phyloP scores from a whole-genome alignment of 148 eudicot genomes.

The Hydrangea macrophylla region DNA sequence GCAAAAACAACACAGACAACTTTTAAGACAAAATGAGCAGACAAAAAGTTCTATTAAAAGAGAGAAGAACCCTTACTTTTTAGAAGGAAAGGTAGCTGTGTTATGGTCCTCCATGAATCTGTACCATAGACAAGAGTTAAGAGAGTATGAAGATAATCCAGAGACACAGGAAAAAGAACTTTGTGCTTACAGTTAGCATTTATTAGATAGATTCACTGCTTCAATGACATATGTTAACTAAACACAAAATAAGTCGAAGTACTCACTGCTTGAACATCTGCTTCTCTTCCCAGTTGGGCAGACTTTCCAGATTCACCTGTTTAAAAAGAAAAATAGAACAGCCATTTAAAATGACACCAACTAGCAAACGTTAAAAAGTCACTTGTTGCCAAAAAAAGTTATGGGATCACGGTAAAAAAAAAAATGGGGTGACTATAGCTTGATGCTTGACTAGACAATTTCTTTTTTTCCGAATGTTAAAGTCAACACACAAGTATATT shows the following conservation, averaged over 20 bases:
- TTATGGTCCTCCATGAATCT: conserved; percentile 99
- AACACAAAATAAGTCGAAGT: conserved; percentile 3
- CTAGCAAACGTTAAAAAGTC: neutral
- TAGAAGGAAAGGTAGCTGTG: conserved; percentile 91
- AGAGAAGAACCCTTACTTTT: conserved; percentile 60
- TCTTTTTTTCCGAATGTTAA: neutral
- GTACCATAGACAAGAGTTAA: conserved; percentile 16
- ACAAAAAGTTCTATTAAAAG: neutral
- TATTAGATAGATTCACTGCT: neutral
- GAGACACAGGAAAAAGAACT: neutral
- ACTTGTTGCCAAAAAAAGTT: neutral
- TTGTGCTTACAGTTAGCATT: neutral
- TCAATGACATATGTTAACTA: neutral
- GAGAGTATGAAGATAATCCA: neutral
- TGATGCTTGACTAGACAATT: neutral
- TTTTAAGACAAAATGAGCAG: neutral
- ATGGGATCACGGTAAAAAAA: neutral
- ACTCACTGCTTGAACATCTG: conserved; percentile 93
- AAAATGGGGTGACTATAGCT: neutral
- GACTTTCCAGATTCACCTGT: conserved; percentile 91
- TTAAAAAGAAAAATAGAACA: conserved; percentile 7
- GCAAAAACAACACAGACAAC: neutral
- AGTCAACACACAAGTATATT: neutral
- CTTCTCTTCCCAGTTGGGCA: conserved; percentile 94
- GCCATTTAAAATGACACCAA: neutral